phyloP scores from a whole-genome alignment of 805 yeast species.

The Ogataea angusta region DNA sequence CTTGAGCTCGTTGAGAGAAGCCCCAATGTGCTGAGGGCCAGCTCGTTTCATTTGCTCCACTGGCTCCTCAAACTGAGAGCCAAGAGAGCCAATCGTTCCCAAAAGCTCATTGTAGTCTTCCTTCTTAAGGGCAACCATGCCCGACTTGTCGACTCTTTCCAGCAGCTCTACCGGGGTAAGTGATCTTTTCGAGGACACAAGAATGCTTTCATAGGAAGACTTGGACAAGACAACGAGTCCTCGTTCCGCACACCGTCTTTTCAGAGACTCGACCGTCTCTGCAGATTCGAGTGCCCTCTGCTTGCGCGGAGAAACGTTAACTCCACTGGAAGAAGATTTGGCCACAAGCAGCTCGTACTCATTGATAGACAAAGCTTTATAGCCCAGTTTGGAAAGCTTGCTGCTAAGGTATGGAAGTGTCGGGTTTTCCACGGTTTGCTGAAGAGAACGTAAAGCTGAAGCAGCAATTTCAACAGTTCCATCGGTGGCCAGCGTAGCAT shows the following conservation, averaged over 20 bases:
- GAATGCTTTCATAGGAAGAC: conserved; percentile 26
- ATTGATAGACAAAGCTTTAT: conserved; percentile 19
- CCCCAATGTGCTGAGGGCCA: conserved; percentile 21
- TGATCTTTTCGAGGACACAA: conserved; percentile 28
- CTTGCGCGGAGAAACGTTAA: conserved; percentile 15
- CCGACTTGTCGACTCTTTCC: conserved; percentile 27
- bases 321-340: conserved; percentile 8
- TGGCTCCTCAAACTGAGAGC: conserved; percentile 16
- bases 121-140: conserved; percentile 21
- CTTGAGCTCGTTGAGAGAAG: conserved; percentile 29
- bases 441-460: conserved; percentile 24
- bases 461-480: conserved; percentile 37
- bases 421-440: conserved; percentile 23
- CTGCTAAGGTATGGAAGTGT: conserved; percentile 26
- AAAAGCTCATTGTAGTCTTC: conserved; percentile 21
- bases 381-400: conserved; percentile 25
- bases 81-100: conserved; percentile 17
- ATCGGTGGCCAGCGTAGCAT: conserved; percentile 26
- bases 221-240: conserved; percentile 28
- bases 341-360: conserved; percentile 22
- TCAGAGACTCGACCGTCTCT: conserved; percentile 25
- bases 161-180: conserved; percentile 25
- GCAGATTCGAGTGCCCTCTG: conserved; percentile 14
- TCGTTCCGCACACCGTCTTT: conserved; percentile 24
- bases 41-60: conserved; percentile 10